Conservation (phyloP, 108 stramenopile species). For the Discostella pseudostelligera region DNA sequence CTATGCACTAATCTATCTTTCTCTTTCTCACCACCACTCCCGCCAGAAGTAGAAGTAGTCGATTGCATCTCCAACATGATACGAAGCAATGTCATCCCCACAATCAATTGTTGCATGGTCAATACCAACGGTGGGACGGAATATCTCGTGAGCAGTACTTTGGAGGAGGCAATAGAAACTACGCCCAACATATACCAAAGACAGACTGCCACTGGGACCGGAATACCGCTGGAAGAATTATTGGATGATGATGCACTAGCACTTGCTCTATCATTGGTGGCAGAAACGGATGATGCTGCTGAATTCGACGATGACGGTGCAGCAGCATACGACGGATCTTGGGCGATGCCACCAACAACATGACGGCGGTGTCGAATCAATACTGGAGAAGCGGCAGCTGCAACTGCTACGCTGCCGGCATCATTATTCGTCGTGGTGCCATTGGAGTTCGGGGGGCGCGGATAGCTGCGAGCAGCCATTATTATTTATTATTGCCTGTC, state of each 20-base stretch:
- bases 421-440: too few relatives aligned
- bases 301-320: too few relatives aligned
- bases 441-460: too few relatives aligned
- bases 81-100: conserved; percentile 46
- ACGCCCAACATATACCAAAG: conserved; percentile 84
- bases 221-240: neutral
- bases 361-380: too few relatives aligned
- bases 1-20: neutral
- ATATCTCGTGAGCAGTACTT: conserved; percentile 51
- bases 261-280: neutral
- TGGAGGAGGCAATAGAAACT: conserved; percentile 70
- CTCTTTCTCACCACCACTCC: neutral
- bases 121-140: conserved; percentile 53
- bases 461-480: too few relatives aligned
- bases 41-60: neutral
- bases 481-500: too few relatives aligned
- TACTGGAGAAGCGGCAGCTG: too few relatives aligned
- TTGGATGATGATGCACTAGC: neutral
- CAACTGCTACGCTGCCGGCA: too few relatives aligned
- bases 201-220: conserved; percentile 50
- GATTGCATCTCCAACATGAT: conserved; percentile 21
- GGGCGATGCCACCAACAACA: too few relatives aligned
- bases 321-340: too few relatives aligned
- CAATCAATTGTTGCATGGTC: conserved; percentile 56
- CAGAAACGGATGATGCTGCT: neutral